Percentiles rank a stretch among this genome's conserved stretches.
These are phyloP conservation scores for Pelargonium citronellum DNA, from an alignment of 441 rosid species.

Conservation along the genomic window DNA sequence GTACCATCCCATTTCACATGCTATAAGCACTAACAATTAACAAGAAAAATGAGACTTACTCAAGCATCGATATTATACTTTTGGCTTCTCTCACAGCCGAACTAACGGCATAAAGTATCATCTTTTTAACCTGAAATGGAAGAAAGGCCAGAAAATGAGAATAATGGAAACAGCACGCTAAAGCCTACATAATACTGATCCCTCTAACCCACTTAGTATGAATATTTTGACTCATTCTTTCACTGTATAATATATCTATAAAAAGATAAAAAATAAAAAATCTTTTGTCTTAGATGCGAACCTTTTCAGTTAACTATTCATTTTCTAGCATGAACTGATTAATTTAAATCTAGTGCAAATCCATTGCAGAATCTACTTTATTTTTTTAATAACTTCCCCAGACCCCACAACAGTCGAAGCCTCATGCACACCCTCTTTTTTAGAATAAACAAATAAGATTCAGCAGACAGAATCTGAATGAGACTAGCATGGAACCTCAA, in stretches of 20 bases:
- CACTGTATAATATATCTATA: not conserved
- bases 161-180: not conserved
- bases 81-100: conserved; percentile 11
- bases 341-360: not conserved
- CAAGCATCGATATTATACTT: not conserved
- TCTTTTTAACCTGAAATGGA: conserved; percentile 4
- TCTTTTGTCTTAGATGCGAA: not conserved
- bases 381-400: no score
- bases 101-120: conserved; percentile 11
- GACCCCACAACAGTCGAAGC: no score
- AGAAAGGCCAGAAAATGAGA: not conserved
- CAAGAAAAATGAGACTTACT: not conserved
- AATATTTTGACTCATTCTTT: not conserved
- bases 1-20: not conserved
- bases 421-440: no score
- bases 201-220: not conserved
- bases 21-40: not conserved
- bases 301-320: not conserved
- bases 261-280: not conserved
- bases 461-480: not conserved
- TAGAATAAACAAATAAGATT: not conserved
- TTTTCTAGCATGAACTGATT: not conserved
- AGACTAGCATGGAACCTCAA: not conserved
- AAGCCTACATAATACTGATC: not conserved
- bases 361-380: not conserved